phyloP scores from a whole-genome alignment of 1,284 basidiomycete genomes.

The Rhodotorula sp. region DNA sequence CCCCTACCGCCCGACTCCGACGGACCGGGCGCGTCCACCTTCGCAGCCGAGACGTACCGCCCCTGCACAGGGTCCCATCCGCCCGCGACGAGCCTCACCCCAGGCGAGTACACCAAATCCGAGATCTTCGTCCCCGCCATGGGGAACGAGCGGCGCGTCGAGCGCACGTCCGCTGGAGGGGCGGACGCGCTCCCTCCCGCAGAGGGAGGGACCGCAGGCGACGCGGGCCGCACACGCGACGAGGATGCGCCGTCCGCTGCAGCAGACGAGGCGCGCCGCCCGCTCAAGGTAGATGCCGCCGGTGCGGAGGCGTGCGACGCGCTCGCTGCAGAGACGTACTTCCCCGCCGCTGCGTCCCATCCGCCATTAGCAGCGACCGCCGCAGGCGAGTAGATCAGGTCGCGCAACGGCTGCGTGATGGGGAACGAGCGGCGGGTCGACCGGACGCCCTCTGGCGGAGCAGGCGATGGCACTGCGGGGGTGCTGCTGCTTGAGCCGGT shows the following conservation, averaged over 20 bases:
- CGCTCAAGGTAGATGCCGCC: no score
- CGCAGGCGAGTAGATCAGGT: constrained; percentile 23
- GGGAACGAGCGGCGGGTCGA: constrained; percentile 27
- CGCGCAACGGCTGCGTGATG: constrained; percentile 6
- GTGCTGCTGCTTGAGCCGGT: neutral
- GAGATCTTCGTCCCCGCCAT: constrained; percentile 3
- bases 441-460: constrained; percentile 9
- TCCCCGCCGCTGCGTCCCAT: constrained; percentile 1
- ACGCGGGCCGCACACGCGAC: neutral
- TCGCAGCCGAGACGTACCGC: constrained; percentile 13
- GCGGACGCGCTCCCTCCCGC: neutral
- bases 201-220: neutral
- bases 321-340: constrained; percentile 15
- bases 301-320: neutral
- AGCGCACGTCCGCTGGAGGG: constrained; percentile 2
- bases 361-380: constrained; percentile 22
- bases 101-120: constrained; percentile 19
- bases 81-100: constrained; percentile 9
- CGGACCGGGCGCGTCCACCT: neutral
- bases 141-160: constrained; percentile 23
- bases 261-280: neutral
- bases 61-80: constrained; percentile 23
- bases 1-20: neutral
- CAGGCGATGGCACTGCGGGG: neutral
- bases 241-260: neutral